Evolutionary conservation across 2,329 filamentous ascomycete genomes (phyloP).

Genomic region (Cladosporium oxysporum): DNA sequence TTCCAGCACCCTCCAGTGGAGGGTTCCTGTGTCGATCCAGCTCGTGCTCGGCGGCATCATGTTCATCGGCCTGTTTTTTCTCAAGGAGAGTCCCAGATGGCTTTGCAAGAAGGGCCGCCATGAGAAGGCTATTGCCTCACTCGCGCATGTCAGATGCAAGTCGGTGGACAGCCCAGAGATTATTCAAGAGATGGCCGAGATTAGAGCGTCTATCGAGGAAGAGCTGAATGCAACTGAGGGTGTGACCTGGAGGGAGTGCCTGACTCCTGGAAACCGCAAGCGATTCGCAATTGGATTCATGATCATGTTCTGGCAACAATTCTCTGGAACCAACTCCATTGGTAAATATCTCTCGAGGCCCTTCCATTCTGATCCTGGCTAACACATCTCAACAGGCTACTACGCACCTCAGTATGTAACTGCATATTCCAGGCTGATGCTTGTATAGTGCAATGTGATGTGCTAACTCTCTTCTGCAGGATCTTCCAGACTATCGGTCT

Average conservation of each 20-base stretch:
- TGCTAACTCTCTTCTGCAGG: neutral
- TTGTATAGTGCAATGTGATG: too few relatives aligned
- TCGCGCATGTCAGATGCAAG: conserved; percentile 57
- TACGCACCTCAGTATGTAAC: conserved; percentile 10
- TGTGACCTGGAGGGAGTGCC: conserved; percentile 44
- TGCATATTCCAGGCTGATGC: neutral
- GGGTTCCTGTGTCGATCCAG: conserved; percentile 65
- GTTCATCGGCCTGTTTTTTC: conserved; percentile 44
- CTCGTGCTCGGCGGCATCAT: conserved; percentile 61
- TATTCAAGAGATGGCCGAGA: conserved; percentile 41
- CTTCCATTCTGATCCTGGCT: neutral
- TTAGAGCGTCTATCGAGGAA: conserved; percentile 45
- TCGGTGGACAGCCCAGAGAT: conserved; percentile 26
- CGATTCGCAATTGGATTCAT: conserved; percentile 25
- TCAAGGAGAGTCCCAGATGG: conserved; percentile 38
- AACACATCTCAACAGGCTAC: conserved; percentile 19
- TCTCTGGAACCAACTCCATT: conserved; percentile 21
- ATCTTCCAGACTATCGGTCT: conserved; percentile 18
- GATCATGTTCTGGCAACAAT: conserved; percentile 26
- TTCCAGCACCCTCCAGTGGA: conserved; percentile 25
- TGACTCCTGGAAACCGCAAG: conserved; percentile 22
- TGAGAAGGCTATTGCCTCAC: conserved; percentile 54
- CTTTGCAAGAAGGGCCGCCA: conserved; percentile 50
- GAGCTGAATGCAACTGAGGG: conserved; percentile 44
- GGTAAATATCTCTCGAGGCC: conserved; percentile 31